Conservation (phyloP, 768 basidiomycete genomes). For the Paxillus rubicundulus region DNA sequence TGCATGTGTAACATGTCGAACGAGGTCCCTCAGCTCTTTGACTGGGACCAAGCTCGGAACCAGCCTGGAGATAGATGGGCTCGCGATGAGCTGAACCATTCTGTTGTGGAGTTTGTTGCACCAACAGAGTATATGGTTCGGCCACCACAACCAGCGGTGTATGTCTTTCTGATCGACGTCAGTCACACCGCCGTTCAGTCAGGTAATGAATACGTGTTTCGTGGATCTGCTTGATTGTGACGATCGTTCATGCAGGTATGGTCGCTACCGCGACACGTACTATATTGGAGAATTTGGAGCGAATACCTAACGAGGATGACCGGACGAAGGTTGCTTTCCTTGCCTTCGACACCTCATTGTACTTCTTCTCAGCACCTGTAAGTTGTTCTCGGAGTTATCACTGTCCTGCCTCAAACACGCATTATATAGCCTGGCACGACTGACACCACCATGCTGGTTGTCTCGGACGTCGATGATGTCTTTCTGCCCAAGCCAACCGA, state of each 20-base stretch:
- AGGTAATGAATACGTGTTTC: constrained; percentile 43
- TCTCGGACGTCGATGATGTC: constrained; percentile 95
- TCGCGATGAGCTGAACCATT: constrained; percentile 88
- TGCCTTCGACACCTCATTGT: constrained; percentile 87
- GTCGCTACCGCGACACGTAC: constrained; percentile 97
- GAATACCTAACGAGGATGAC: constrained; percentile 91
- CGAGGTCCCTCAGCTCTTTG: constrained; percentile 96
- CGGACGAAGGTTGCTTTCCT: constrained; percentile 92
- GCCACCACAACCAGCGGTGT: constrained; percentile 95
- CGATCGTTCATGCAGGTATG: constrained; percentile 61
- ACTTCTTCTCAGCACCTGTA: constrained; percentile 93
- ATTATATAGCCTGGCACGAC: constrained; percentile 54
- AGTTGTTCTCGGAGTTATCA: not conserved
- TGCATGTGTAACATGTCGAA: constrained; percentile 99
- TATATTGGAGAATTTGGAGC: constrained; percentile 91
- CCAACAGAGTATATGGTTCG: constrained; percentile 99
- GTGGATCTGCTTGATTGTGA: not conserved
- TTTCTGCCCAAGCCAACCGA: constrained; percentile 97
- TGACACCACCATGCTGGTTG: constrained; percentile 94
- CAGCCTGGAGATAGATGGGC: constrained; percentile 95
- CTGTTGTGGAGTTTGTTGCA: constrained; percentile 95
- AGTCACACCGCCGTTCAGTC: constrained; percentile 90
- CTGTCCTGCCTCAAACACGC: not conserved
- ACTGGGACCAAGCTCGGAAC: constrained; percentile 94
- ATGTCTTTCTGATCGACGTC: constrained; percentile 96